Evolutionary conservation across 805 yeast species (phyloP).

Genomic region (Yarrowia bubula): DNA sequence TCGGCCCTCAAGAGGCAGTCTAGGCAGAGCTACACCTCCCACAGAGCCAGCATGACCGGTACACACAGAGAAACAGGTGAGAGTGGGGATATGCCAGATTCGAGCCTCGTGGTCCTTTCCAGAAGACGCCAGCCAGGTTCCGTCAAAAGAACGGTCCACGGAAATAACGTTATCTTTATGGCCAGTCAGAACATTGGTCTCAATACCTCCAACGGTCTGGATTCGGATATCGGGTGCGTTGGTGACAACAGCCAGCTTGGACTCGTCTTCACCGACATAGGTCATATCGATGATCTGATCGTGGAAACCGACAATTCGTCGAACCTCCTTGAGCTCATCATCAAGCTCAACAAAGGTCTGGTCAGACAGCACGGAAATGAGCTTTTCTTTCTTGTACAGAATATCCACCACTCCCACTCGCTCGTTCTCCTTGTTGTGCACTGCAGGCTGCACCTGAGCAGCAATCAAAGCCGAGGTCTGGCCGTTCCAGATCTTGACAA

Average conservation of each 20-base stretch:
- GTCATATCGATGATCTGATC: constrained; percentile 91
- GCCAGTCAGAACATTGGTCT: constrained; percentile 67
- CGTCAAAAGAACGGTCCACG: constrained; percentile 74
- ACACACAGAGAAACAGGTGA: constrained; percentile 56
- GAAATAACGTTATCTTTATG: constrained; percentile 84
- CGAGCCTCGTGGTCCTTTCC: constrained; percentile 85
- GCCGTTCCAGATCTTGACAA: constrained; percentile 64
- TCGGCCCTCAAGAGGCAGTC: constrained; percentile 39
- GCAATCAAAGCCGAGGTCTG: constrained; percentile 49
- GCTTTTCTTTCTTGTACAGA: constrained; percentile 35
- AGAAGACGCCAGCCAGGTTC: constrained; percentile 87
- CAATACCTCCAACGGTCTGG: constrained; percentile 51
- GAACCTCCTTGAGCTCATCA: constrained; percentile 40
- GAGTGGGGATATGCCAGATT: constrained; percentile 64
- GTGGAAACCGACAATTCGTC: constrained; percentile 84
- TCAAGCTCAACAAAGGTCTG: constrained; percentile 68
- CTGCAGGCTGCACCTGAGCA: constrained; percentile 42
- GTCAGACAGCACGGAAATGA: constrained; percentile 60
- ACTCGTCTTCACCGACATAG: constrained; percentile 61
- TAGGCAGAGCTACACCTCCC: constrained; percentile 75
- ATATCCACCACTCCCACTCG: constrained; percentile 70
- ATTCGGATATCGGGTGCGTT: constrained; percentile 86
- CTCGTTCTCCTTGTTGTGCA: constrained; percentile 44
- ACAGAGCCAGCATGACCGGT: constrained; percentile 87
- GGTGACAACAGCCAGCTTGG: constrained; percentile 76